Conservation (phyloP, 208 protist species). For the Leishmania tarentolae region DNA sequence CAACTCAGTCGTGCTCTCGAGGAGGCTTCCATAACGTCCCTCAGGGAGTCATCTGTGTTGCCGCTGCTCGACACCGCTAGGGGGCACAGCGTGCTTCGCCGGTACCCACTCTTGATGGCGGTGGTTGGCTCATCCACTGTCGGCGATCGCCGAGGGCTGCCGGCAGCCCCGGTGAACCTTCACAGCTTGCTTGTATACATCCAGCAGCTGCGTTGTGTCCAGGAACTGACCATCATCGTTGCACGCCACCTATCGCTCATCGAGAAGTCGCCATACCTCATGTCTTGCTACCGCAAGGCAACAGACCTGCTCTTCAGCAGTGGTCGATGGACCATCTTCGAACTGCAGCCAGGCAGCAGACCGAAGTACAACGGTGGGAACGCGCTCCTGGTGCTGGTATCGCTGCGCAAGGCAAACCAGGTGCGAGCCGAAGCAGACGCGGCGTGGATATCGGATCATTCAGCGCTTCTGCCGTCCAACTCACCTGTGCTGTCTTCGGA, state of each 20-base stretch:
- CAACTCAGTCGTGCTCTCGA: conserved; percentile 67
- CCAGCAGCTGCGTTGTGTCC: conserved; percentile 60
- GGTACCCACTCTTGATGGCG: conserved; percentile 28
- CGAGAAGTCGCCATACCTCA: conserved; percentile 67
- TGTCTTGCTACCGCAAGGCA: conserved; percentile 56
- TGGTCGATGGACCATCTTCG: conserved; percentile 83
- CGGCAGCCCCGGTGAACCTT: conserved; percentile 8
- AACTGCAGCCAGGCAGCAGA: conserved; percentile 56
- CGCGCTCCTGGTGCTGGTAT: conserved; percentile 52
- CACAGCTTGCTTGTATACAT: conserved; percentile 59
- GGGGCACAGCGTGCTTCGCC: conserved; percentile 38
- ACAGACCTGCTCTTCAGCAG: conserved; percentile 68
- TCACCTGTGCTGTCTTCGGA: neutral
- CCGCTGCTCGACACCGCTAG: conserved; percentile 27
- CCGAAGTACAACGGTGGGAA: conserved; percentile 40
- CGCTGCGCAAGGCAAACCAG: conserved; percentile 43
- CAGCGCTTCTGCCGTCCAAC: neutral
- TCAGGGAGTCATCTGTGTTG: conserved; percentile 32
- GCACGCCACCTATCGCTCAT: conserved; percentile 60
- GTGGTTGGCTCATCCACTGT: neutral
- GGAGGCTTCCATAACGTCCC: conserved; percentile 37
- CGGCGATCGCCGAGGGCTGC: neutral
- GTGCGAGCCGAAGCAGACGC: conserved; percentile 35
- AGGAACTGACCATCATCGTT: conserved; percentile 72
- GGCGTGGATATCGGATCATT: conserved; percentile 24